A percentile compares a stretch with the other conserved stretches of the same genome.
phyloP scores from a whole-genome alignment of 768 basidiomycete genomes.

The Megacollybia marginata region DNA sequence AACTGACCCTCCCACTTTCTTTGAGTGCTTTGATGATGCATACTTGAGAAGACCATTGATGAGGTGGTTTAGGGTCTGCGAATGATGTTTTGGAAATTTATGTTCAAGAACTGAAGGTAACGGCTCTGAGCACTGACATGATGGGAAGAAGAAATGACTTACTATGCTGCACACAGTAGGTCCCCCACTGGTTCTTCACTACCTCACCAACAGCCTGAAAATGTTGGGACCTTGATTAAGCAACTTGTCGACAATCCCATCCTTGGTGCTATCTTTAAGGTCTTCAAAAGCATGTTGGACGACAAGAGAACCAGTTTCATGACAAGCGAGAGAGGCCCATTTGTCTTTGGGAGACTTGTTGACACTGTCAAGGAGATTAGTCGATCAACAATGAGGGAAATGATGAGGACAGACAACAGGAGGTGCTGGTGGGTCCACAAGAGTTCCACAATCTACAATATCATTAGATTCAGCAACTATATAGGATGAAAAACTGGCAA shows the following conservation, averaged over 20 bases:
- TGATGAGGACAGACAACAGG: slow-evolving; percentile 60
- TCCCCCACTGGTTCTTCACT: slow-evolving; percentile 83
- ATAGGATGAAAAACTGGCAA: slow-evolving; percentile 11
- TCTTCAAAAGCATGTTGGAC: too few relatives aligned
- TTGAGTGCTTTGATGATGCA: slow-evolving; percentile 82
- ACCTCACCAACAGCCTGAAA: slow-evolving; percentile 76
- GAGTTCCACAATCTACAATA: slow-evolving; percentile 74
- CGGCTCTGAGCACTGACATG: too few relatives aligned
- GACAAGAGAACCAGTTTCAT: too few relatives aligned
- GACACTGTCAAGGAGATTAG: too few relatives aligned
- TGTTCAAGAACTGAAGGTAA: slow-evolving; percentile 65
- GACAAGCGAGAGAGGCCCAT: too few relatives aligned
- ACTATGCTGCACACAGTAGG: too few relatives aligned
- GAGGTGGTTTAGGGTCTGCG: slow-evolving; percentile 70
- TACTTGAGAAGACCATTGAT: slow-evolving; percentile 72
- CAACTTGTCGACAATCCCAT: slow-evolving; percentile 79
- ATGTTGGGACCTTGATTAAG: slow-evolving; percentile 61
- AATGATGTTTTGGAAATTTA: slow-evolving; percentile 67
- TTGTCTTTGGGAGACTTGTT: too few relatives aligned
- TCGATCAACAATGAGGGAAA: slow-evolving; percentile 4
- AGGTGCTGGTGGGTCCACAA: slow-evolving; percentile 80
- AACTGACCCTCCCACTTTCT: slow-evolving; percentile 62
- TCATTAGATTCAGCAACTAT: slow-evolving; percentile 6
- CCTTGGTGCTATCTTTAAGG: slow-evolving; percentile 75
- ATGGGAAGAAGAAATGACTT: slow-evolving; percentile 20